Evolutionary conservation across 2,329 filamentous ascomycete species (phyloP).

Genomic region (Blumeria graminis): DNA sequence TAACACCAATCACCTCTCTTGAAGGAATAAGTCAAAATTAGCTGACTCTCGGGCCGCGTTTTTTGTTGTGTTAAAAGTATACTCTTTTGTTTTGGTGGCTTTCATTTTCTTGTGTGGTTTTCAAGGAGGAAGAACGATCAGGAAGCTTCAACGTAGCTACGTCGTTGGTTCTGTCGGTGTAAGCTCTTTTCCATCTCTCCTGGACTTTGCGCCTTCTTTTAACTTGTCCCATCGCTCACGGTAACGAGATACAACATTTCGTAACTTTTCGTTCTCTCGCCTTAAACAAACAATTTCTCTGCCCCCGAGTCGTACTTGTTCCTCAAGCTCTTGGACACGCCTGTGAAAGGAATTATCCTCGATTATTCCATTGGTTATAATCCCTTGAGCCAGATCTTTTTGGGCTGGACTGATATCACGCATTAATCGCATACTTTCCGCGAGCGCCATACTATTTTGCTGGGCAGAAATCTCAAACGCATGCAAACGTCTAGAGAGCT

Average conservation of each 20-base stretch:
- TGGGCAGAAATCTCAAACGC: conserved; percentile 86
- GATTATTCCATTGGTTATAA: neutral
- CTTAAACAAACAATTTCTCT: conserved; percentile 39
- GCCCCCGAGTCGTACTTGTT: conserved; percentile 31
- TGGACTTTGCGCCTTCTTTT: conserved; percentile 34
- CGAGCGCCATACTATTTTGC: conserved; percentile 61
- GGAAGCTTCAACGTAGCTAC: no score
- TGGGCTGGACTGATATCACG: conserved; percentile 28
- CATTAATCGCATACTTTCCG: conserved; percentile 53
- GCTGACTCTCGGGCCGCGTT: no score
- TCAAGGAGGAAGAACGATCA: no score
- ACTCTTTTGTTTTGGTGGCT: no score
- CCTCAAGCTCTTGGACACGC: conserved; percentile 41
- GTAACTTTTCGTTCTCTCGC: conserved; percentile 34
- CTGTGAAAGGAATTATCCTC: conserved; percentile 22
- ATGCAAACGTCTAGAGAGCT: conserved; percentile 65
- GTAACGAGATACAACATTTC: conserved; percentile 28
- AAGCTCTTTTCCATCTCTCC: conserved; percentile 11
- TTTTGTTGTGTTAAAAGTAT: no score
- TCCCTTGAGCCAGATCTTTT: conserved; percentile 4
- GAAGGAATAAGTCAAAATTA: no score
- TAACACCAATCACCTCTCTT: no score
- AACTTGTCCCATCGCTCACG: conserved; percentile 43
- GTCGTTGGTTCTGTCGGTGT: no score
- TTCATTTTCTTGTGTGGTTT: no score